phyloP scores from a whole-genome alignment of 2,329 filamentous ascomycete genomes.

The Claviceps fusiformis region DNA sequence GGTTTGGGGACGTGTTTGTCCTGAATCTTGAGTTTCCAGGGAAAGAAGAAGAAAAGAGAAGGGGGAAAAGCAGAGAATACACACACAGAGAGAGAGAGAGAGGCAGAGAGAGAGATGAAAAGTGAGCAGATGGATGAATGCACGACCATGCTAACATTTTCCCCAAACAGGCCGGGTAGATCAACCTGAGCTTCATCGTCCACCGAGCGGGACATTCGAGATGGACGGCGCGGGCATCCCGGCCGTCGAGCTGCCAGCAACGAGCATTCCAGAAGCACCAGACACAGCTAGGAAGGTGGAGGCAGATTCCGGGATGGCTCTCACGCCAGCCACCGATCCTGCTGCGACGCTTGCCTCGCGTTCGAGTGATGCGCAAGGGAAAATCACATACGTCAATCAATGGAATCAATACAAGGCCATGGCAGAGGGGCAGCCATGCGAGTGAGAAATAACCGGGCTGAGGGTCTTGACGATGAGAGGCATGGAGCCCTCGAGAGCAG shows the following conservation, averaged over 20 bases:
- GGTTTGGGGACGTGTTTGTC: neutral
- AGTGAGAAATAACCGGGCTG: neutral
- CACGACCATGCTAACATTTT: neutral
- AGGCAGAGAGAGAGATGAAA: neutral
- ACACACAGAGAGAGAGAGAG: too few species aligned
- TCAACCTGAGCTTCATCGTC: constrained; percentile 14
- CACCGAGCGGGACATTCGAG: constrained; percentile 20
- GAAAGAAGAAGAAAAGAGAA: too few species aligned
- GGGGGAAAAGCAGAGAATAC: too few species aligned
- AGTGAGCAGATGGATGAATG: too few species aligned
- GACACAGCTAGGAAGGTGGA: neutral
- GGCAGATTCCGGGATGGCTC: neutral
- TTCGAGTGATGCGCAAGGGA: constrained; percentile 14
- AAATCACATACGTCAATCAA: constrained; percentile 21
- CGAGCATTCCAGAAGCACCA: constrained; percentile 6
- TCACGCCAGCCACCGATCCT: constrained; percentile 14
- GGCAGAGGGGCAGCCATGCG: neutral
- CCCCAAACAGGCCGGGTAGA: constrained; percentile 20
- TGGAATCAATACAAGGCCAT: constrained; percentile 19
- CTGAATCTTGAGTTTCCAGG: neutral
- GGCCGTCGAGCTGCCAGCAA: constrained; percentile 21
- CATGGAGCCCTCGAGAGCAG: neutral
- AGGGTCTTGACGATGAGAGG: neutral
- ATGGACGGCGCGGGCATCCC: constrained; percentile 22
- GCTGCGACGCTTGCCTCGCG: constrained; percentile 22